Percentiles rank a stretch among this genome's conserved stretches.
Conservation (phyloP, 495 filamentous ascomycete genomes). For the Venustampulla echinocandica region DNA sequence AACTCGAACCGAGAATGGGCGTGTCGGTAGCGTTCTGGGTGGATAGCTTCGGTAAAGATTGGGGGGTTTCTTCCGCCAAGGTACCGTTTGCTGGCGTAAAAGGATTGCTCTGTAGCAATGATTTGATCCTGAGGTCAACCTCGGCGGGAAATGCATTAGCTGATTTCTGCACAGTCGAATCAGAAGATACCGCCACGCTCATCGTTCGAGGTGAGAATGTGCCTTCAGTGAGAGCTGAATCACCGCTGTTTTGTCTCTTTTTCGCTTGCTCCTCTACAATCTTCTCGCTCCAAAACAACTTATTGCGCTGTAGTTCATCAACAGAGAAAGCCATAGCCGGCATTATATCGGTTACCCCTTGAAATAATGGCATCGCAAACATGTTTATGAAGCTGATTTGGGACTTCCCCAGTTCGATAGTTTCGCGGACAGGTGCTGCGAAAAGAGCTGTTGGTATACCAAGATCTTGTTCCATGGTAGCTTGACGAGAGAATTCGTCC, state of each 20-base stretch:
- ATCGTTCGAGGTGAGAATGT: constrained; percentile 33
- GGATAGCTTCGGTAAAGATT: constrained; percentile 8
- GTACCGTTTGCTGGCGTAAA: constrained; percentile 13
- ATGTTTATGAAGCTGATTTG: constrained; percentile 95
- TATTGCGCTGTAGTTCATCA: constrained; percentile 69
- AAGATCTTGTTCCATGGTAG: constrained; percentile 81
- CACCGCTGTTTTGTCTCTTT: constrained; percentile 23
- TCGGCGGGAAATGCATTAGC: constrained; percentile 9
- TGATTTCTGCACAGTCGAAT: constrained; percentile 23
- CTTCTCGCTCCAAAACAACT: constrained; percentile 58
- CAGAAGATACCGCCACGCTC: constrained; percentile 27
- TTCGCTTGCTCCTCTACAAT: constrained; percentile 46
- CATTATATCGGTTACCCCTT: constrained; percentile 72
- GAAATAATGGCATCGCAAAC: constrained; percentile 86
- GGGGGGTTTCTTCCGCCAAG: constrained; percentile 6
- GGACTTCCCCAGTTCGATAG: constrained; percentile 71
- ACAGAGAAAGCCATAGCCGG: constrained; percentile 76
- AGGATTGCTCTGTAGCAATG: constrained; percentile 12
- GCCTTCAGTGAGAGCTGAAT: constrained; percentile 23
- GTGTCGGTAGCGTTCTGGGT: background rate
- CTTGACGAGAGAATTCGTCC: constrained; percentile 89
- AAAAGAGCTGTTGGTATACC: constrained; percentile 80
- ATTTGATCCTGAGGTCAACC: constrained; percentile 9
- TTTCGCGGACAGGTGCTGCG: constrained; percentile 74
- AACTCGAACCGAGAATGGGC: background rate